These are phyloP conservation scores for Floccularia luteovirens DNA, from an alignment of 768 basidiomycete species.

Conservation along the genomic window DNA sequence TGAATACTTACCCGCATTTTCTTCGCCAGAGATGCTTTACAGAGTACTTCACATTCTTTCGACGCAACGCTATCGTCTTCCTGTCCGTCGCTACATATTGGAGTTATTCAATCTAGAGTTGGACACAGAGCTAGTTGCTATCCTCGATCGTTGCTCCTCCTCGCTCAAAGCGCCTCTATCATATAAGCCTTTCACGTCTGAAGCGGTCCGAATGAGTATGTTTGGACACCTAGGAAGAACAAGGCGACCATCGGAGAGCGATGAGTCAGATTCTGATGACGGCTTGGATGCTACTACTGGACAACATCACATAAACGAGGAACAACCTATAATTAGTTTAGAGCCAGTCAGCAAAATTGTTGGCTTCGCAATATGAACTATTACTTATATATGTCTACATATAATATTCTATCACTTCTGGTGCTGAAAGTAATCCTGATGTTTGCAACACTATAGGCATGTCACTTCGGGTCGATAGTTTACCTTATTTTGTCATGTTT, in stretches of 20 bases:
- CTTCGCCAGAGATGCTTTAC: conserved; percentile 72
- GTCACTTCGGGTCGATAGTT: neutral
- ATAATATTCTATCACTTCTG: neutral
- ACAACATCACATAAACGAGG: conserved; percentile 27
- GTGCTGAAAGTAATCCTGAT: neutral
- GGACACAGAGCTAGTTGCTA: conserved; percentile 49
- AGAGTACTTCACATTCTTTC: conserved; percentile 85
- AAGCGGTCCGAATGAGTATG: conserved; percentile 43
- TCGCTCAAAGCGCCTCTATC: conserved; percentile 39
- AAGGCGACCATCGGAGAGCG: conserved; percentile 50
- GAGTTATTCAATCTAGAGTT: conserved; percentile 88
- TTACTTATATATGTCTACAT: neutral
- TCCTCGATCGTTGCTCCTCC: conserved; percentile 43
- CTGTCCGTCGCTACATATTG: conserved; percentile 87
- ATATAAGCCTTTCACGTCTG: conserved; percentile 27
- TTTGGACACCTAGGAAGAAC: conserved; percentile 46
- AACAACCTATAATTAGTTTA: conserved; percentile 47
- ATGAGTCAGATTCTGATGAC: conserved; percentile 44
- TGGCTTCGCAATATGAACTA: conserved; percentile 39
- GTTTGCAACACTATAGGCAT: neutral
- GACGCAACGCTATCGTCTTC: conserved; percentile 82
- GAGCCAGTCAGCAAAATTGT: conserved; percentile 51
- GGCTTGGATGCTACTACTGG: conserved; percentile 37
- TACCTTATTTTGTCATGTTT: neutral
- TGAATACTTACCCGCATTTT: conserved; percentile 70